Conservation (phyloP, 495 filamentous ascomycete genomes). For the Rhizodiscina lignyota region DNA sequence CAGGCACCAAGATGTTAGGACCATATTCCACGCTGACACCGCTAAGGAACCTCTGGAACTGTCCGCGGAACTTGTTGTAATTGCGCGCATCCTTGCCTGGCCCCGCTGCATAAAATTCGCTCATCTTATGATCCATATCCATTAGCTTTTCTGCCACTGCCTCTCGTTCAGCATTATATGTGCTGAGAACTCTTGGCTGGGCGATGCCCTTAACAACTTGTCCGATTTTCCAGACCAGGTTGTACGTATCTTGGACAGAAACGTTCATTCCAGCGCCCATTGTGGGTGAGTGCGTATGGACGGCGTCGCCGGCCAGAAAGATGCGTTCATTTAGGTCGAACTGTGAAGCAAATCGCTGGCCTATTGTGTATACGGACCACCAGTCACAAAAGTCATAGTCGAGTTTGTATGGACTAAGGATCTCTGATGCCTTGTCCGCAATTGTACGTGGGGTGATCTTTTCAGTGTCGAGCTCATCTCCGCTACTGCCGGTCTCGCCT, state of each 20-base stretch:
- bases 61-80: conserved; percentile 34
- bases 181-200: conserved; percentile 38
- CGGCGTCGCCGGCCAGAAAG: conserved; percentile 67
- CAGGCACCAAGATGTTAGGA: conserved; percentile 18
- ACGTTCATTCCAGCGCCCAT: conserved; percentile 81
- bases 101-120: conserved; percentile 15
- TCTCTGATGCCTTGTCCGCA: conserved; percentile 33
- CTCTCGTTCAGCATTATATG: conserved; percentile 56
- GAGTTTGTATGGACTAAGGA: conserved; percentile 43
- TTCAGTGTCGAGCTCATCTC: conserved; percentile 25
- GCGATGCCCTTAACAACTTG: conserved; percentile 45
- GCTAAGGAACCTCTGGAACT: conserved; percentile 17
- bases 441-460: conserved; percentile 27
- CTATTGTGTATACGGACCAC: conserved; percentile 50
- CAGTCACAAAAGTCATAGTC: conserved; percentile 46
- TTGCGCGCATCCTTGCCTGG: conserved; percentile 43
- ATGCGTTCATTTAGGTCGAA: conserved; percentile 53
- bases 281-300: conserved; percentile 71
- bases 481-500: conserved; percentile 26
- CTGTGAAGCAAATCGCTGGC: conserved; percentile 51
- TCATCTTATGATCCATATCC: conserved; percentile 47
- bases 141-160: conserved; percentile 54
- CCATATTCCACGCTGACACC: conserved; percentile 19
- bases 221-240: conserved; percentile 73
- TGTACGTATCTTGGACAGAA: conserved; percentile 64